Base-by-base conservation (phyloP, 257 asterid genomes). In the Osmanthus fragrans region DNA sequence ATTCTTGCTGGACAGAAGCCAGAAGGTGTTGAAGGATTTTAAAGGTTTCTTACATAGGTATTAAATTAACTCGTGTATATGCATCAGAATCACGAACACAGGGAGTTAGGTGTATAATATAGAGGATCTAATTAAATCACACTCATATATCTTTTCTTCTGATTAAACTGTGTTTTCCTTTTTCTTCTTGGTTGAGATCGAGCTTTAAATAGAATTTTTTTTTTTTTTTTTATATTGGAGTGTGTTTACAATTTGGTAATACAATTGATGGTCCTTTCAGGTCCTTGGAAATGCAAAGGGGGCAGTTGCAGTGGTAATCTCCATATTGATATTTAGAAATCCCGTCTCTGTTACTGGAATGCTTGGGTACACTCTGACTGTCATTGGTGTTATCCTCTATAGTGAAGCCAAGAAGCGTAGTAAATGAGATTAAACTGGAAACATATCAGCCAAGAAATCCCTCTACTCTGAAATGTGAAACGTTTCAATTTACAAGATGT, bases 271-370 rank as follows among this genome's bases (percentile, higher is more conserved):
- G 16, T 60, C 32, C 33, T 60, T 60, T 60, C 34, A 63, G 83
- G 83, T 80, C 37, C 42, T 80, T 27, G 83, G 83, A 72, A 80
- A 80, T 27, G 83, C 83, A 25, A 80, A 80, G 73, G 84, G 84
- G 10, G 84, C 84, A 19, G 84, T 81, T 11, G 84, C 84, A 9
- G 84, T 81, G 36, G 81, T 81, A 1, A 75, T 81, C 69, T 81
- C 84, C 1, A 81, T 81, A 76, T 78, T 81, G 56, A 78, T 81
- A 70, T 81, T 81, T 27, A 78, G 81, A 36, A 81, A 81, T 51
- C 84, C 84, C 37, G 84, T 81, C 29, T 76, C 84, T 32, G 76
- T 81, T 32, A 81, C 80, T 76, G 84, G 84, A 66, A 81, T 81
- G 49, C 75, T 74, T 21, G 84, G 84, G 4, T 81, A 81, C 75